phyloP scores from a whole-genome alignment of 148 eudicot genomes.

The Chenopodium suecicum region DNA sequence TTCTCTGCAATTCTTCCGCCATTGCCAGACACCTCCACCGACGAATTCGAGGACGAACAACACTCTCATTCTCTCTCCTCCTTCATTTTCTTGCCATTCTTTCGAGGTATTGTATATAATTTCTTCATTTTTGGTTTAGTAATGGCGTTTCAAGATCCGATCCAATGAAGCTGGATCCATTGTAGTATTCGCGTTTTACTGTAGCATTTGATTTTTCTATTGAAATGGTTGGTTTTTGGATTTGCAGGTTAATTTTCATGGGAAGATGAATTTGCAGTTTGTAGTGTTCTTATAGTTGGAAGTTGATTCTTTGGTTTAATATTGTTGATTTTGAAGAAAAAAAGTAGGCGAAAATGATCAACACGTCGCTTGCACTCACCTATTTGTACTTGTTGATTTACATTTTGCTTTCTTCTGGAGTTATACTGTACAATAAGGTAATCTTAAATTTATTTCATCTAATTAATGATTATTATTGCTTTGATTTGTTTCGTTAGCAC shows the following conservation, averaged over 20 bases:
- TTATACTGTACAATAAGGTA: slow-evolving; percentile 95
- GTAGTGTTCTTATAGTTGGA: neutral
- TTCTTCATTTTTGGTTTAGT: neutral
- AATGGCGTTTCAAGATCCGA: slow-evolving; percentile 9
- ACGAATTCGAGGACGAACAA: too few species aligned
- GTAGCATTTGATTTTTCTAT: neutral
- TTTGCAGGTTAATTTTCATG: neutral
- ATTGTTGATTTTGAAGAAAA: neutral
- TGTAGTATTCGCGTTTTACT: neutral
- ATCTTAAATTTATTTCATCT: neutral
- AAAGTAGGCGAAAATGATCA: slow-evolving; percentile 48
- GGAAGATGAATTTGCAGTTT: slow-evolving; percentile 4
- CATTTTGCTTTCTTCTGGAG: slow-evolving; percentile 91
- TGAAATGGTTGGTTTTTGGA: neutral
- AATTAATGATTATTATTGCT: neutral
- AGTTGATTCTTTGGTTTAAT: neutral
- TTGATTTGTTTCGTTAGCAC: neutral
- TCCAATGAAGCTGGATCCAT: slow-evolving; percentile 2
- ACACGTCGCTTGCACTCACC: slow-evolving; percentile 60
- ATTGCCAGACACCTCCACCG: neutral
- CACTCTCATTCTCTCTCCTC: too few species aligned
- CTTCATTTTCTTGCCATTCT: neutral
- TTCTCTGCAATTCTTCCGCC: neutral
- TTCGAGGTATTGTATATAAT: neutral
- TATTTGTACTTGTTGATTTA: slow-evolving; percentile 81